Conservation (phyloP, 352 stramenopile species). For the Globisporangium mamillatum region DNA sequence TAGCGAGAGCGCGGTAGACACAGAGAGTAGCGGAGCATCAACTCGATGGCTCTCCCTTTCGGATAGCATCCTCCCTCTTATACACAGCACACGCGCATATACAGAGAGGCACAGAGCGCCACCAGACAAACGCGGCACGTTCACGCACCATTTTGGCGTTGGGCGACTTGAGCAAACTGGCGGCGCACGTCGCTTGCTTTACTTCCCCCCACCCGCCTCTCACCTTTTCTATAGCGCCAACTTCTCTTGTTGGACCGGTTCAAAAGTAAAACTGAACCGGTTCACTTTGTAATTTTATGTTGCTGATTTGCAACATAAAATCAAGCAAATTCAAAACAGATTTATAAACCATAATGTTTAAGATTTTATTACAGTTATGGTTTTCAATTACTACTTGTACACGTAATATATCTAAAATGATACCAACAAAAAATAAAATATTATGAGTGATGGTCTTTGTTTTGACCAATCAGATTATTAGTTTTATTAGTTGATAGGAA, state of each 20-base stretch:
- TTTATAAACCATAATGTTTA: too few species aligned
- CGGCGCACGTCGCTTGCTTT: constrained; percentile 2
- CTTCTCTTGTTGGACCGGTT: not conserved
- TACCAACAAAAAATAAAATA: too few species aligned
- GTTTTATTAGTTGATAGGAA: too few species aligned
- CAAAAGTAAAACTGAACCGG: not conserved
- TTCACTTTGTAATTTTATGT: not conserved
- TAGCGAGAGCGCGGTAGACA: not conserved
- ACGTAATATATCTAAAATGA: too few species aligned
- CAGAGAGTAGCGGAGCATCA: not conserved
- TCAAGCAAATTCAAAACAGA: too few species aligned
- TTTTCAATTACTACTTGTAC: too few species aligned
- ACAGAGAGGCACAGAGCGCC: not conserved
- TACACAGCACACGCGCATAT: not conserved
- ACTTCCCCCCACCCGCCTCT: constrained; percentile 1
- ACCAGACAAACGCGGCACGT: not conserved
- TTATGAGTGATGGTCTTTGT: too few species aligned
- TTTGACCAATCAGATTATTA: too few species aligned
- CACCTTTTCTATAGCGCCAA: not conserved
- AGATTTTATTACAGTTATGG: too few species aligned
- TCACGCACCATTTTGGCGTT: constrained; percentile 19
- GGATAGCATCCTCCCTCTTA: not conserved
- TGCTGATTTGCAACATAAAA: not conserved
- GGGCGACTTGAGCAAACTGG: constrained; percentile 21
- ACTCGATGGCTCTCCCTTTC: not conserved